Conservation (phyloP, 805 yeast genomes). For the Vanderwaltozyma yarrowii region DNA sequence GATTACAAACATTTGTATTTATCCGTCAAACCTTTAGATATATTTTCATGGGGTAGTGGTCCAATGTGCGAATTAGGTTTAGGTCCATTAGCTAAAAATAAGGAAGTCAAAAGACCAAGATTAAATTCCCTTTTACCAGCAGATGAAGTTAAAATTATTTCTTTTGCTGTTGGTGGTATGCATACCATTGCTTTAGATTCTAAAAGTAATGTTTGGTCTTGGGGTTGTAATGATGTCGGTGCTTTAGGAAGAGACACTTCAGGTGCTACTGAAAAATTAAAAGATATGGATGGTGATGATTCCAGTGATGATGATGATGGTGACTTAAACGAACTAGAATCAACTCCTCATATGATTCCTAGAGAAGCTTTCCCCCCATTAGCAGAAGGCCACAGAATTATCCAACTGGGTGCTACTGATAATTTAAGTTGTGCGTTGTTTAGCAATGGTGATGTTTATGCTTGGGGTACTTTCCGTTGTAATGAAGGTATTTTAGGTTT, state of each 20-base stretch:
- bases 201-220: slow-evolving; percentile 80
- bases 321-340: slow-evolving; percentile 77
- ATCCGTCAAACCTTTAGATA: slow-evolving; percentile 43
- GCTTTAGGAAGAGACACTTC: slow-evolving; percentile 85
- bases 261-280: slow-evolving; percentile 49
- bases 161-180: slow-evolving; percentile 93
- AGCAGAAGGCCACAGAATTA: slow-evolving; percentile 40
- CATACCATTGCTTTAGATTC: slow-evolving; percentile 78
- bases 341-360: slow-evolving; percentile 70
- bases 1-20: slow-evolving; percentile 28
- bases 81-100: slow-evolving; percentile 88
- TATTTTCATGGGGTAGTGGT: slow-evolving; percentile 94
- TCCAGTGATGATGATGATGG: slow-evolving; percentile 61
- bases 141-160: slow-evolving; percentile 64
- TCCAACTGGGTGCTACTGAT: slow-evolving; percentile 85
- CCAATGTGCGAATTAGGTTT: slow-evolving; percentile 95
- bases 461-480: slow-evolving; percentile 96
- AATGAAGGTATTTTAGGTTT: slow-evolving; percentile 82
- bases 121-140: slow-evolving; percentile 64
- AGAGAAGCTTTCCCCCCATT: slow-evolving; percentile 54
- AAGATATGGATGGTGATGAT: slow-evolving; percentile 52
- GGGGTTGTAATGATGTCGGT: slow-evolving; percentile 95
- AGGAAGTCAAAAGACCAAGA: slow-evolving; percentile 93
- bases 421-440: slow-evolving; percentile 74
- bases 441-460: slow-evolving; percentile 78